Percentiles rank a stretch among this genome's conserved stretches.
Evolutionary conservation across 202 grass and related monocot species (phyloP).

Genomic region (Setaria italica): DNA sequence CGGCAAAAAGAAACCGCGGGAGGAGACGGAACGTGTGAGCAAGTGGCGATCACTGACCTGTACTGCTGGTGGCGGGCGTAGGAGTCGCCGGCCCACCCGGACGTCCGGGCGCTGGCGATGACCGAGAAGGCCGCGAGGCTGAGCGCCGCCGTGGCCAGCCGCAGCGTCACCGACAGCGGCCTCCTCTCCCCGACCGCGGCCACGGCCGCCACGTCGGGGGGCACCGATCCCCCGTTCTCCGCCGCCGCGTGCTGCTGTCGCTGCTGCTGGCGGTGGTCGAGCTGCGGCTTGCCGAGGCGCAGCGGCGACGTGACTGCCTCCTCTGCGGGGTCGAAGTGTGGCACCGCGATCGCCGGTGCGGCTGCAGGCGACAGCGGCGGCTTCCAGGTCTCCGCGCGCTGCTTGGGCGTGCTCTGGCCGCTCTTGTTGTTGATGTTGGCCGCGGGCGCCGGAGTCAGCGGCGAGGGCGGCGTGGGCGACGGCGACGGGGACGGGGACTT

Average conservation of each 20-base stretch:
- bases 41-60: slow-evolving; percentile 56
- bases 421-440: slow-evolving; percentile 24
- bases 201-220: slow-evolving; percentile 40
- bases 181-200: slow-evolving; percentile 46
- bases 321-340: slow-evolving; percentile 37
- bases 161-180: slow-evolving; percentile 49
- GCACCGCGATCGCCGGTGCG: background rate
- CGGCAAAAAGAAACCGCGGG: background rate
- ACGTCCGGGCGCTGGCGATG: slow-evolving; percentile 67
- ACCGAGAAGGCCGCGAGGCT: slow-evolving; percentile 75
- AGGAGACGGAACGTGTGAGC: slow-evolving; percentile 17
- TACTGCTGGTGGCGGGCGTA: slow-evolving; percentile 72
- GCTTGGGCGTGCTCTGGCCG: slow-evolving; percentile 46
- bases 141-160: slow-evolving; percentile 61
- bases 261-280: slow-evolving; percentile 30
- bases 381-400: slow-evolving; percentile 34
- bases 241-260: slow-evolving; percentile 15
- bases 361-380: background rate
- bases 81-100: slow-evolving; percentile 82
- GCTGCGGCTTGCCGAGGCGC: slow-evolving; percentile 26
- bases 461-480: slow-evolving; percentile 39
- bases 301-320: slow-evolving; percentile 65
- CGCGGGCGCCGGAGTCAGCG: slow-evolving; percentile 28
- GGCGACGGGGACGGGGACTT: slow-evolving; percentile 22
- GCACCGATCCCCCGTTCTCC: slow-evolving; percentile 33